Percentiles rank a stretch among this genome's conserved stretches.
phyloP scores from a whole-genome alignment of 306 rosid genomes.

The Ceratonia siliqua region DNA sequence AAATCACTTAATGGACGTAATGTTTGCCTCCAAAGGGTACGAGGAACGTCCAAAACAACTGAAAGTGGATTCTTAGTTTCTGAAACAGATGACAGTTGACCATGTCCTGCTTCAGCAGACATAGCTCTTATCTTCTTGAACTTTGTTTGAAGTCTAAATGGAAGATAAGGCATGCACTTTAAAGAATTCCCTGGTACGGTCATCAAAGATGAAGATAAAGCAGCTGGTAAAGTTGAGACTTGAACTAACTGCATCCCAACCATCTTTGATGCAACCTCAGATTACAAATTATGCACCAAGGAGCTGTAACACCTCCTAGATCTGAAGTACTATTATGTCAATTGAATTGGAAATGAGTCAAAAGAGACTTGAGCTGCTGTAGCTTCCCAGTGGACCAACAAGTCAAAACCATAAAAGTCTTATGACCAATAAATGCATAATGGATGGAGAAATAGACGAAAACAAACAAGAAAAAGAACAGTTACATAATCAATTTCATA shows the following conservation, averaged over 20 bases:
- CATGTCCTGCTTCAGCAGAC: constrained; percentile 61
- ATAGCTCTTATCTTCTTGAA: constrained; percentile 51
- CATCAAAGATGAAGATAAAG: constrained; percentile 48
- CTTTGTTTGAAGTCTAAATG: constrained; percentile 39
- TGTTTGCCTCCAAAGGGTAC: constrained; percentile 68
- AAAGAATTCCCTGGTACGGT: constrained; percentile 39
- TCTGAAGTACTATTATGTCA: background rate
- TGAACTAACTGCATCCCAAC: constrained; percentile 46
- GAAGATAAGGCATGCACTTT: constrained; percentile 56
- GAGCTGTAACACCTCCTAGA: background rate
- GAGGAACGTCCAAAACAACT: constrained; percentile 65
- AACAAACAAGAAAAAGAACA: background rate
- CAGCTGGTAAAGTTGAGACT: constrained; percentile 53
- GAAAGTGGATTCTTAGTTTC: constrained; percentile 59
- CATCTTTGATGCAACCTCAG: constrained; percentile 48
- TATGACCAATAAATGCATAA: background rate
- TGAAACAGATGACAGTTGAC: constrained; percentile 51
- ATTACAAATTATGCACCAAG: background rate
- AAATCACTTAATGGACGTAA: constrained; percentile 77
- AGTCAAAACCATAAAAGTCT: background rate
- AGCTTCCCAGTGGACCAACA: constrained; percentile 1
- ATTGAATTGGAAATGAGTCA: constrained; percentile 26
- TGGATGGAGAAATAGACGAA: background rate
- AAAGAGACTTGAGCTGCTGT: constrained; percentile 11
- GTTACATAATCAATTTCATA: constrained; percentile 9